These are phyloP conservation scores for Sicyos edulis DNA, from an alignment of 306 rosid genomes.

Conservation along the genomic window DNA sequence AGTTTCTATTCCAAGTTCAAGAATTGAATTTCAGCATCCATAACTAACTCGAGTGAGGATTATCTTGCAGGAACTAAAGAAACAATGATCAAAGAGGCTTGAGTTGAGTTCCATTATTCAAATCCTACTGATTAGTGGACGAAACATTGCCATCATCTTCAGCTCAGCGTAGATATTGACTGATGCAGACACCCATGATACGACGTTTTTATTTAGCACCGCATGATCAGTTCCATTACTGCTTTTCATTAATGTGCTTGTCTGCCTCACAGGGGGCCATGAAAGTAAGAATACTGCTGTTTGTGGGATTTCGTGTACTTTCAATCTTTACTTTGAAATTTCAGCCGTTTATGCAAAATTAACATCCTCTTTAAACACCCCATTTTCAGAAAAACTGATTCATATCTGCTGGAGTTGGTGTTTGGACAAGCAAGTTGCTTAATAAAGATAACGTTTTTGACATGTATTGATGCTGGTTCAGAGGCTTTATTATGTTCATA, in stretches of 20 bases:
- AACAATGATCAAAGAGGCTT: background rate
- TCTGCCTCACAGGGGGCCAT: conserved; percentile 50
- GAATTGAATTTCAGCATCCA: background rate
- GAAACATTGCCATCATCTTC: conserved; percentile 61
- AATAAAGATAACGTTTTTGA: background rate
- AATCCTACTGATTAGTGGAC: conserved; percentile 50
- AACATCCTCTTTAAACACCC: background rate
- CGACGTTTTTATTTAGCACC: conserved; percentile 54
- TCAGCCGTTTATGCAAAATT: background rate
- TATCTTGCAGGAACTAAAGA: background rate
- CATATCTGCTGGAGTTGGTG: background rate
- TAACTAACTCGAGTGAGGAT: background rate
- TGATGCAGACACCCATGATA: conserved; percentile 66
- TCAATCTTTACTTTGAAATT: conserved; percentile 26
- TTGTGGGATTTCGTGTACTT: conserved; percentile 73
- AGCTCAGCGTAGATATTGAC: conserved; percentile 60
- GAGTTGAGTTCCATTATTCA: conserved; percentile 17
- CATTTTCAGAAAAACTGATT: background rate
- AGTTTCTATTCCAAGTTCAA: background rate
- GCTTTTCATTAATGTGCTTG: conserved; percentile 52
- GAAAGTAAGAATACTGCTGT: conserved; percentile 53
- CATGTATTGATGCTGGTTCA: conserved; percentile 13
- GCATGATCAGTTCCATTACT: conserved; percentile 49
- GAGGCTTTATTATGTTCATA: background rate
- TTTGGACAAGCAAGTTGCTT: background rate